These are phyloP conservation scores for Aspergillus pseudotamarii DNA, from an alignment of 2,329 filamentous ascomycete genomes.

Conservation along the genomic window DNA sequence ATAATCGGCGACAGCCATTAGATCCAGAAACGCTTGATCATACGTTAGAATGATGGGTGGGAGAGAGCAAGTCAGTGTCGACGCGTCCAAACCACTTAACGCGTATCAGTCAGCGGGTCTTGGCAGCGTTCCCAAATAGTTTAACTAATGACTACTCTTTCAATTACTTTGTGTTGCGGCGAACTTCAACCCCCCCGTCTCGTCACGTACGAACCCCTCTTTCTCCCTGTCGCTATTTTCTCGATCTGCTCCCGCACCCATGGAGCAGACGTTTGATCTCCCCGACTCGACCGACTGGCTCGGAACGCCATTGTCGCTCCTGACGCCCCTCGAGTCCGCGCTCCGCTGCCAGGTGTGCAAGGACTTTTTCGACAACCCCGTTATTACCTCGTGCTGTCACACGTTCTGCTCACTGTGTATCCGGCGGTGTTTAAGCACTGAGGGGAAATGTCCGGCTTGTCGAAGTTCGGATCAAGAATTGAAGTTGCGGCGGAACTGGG, in stretches of 20 bases:
- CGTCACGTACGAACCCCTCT: background rate
- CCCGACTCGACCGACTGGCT: constrained; percentile 54
- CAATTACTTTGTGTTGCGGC: background rate
- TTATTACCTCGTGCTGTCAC: constrained; percentile 92
- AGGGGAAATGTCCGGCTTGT: constrained; percentile 88
- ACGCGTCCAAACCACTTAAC: constrained; percentile 46
- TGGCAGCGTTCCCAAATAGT: constrained; percentile 27
- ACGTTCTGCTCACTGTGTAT: constrained; percentile 98
- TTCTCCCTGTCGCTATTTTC: background rate
- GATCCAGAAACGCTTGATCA: constrained; percentile 12
- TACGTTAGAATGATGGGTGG: background rate
- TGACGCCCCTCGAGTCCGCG: constrained; percentile 69
- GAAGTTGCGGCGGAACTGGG: constrained; percentile 81
- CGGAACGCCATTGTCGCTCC: constrained; percentile 46
- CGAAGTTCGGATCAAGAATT: constrained; percentile 77
- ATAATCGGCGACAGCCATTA: constrained; percentile 56
- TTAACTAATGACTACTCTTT: background rate
- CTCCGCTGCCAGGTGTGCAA: constrained; percentile 97
- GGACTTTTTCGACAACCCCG: constrained; percentile 91
- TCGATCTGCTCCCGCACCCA: constrained; percentile 16
- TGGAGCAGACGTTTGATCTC: constrained; percentile 43
- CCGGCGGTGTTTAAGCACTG: constrained; percentile 76
- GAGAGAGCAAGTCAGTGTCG: constrained; percentile 5
- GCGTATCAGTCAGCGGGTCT: constrained; percentile 47
- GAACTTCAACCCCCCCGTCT: background rate